Evolutionary conservation across 805 yeast genomes (phyloP), one percentile per base, ranked within the genome.

Genomic region (Starmera amethionina): DNA sequence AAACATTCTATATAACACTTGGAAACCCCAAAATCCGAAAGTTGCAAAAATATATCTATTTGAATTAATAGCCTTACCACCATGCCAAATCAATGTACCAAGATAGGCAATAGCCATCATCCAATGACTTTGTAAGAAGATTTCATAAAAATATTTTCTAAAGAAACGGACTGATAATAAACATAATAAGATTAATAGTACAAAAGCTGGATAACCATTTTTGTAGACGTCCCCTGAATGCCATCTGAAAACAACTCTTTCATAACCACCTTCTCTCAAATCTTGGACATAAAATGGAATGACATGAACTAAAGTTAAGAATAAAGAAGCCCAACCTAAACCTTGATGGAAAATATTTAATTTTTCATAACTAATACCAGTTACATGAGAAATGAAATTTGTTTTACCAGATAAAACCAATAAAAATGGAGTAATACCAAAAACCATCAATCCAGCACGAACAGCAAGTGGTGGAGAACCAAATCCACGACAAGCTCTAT

Each of bases 381-480:
- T 73, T 11, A 73, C 44, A 5, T 60, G 52, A 11, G 74, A 63
- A 34, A 75, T 64, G 40, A 73, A 47, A 50, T 75, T 76, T 6
- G 73, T 52, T 51, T 76, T 75, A 2, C 81, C 80, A 0, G 77
- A 66, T 41, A 75, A 50, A 4, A 73, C 58, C 40, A 67, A 65
- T 32, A 74, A 54, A 48, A 73, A 70, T 0, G 81, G 80, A 8
- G 71, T 62, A 35, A 74, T 55, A 0, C 76, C 75, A 29, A 65
- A 58, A 1, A 74, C 66, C 67, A 70, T 66, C 27, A 72, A 44
- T 3, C 79, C 80, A 1, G 79, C 60, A 37, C 81, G 54, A 2
- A 72, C 68, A 0, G 76, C 77, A 30, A 76, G 43, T 9, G 80
- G 81, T n/a, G 80, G 77, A 4, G 77, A 63, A 2, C 81, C 82